Evolutionary conservation across 2,329 filamentous ascomycete genomes (phyloP).

Genomic region (Coleophoma crateriformis): DNA sequence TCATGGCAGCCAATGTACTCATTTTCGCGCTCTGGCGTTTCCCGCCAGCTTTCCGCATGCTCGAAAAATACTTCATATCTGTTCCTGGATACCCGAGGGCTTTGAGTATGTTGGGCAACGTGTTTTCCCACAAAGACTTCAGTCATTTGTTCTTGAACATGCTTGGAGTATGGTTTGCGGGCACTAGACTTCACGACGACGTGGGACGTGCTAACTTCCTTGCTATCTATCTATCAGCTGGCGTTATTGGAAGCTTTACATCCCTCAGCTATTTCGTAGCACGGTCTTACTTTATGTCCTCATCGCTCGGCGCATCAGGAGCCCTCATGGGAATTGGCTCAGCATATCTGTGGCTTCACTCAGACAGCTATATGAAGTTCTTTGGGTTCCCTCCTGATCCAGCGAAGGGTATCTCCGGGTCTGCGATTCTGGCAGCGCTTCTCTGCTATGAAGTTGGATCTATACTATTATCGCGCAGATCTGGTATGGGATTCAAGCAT

Average conservation of each 20-base stretch:
- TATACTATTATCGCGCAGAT: slow-evolving; percentile 29
- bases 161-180: slow-evolving; percentile 59
- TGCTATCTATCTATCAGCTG: slow-evolving; percentile 57
- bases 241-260: slow-evolving; percentile 51
- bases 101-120: slow-evolving; percentile 53
- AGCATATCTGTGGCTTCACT: slow-evolving; percentile 57
- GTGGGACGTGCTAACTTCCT: slow-evolving; percentile 64
- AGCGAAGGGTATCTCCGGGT: slow-evolving; percentile 44
- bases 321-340: slow-evolving; percentile 55
- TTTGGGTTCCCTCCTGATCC: slow-evolving; percentile 51
- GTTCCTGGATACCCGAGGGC: slow-evolving; percentile 60
- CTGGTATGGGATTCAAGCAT: slow-evolving; percentile 12
- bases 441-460: slow-evolving; percentile 44
- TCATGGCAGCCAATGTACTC: slow-evolving; percentile 55
- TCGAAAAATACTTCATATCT: slow-evolving; percentile 66
- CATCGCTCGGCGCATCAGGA: slow-evolving; percentile 63
- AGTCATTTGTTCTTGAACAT: slow-evolving; percentile 62
- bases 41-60: slow-evolving; percentile 56
- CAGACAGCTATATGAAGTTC: slow-evolving; percentile 50
- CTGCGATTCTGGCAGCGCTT: slow-evolving; percentile 46
- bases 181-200: slow-evolving; percentile 63
- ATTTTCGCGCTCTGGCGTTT: slow-evolving; percentile 56
- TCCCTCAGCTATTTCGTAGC: slow-evolving; percentile 42
- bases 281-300: slow-evolving; percentile 30
- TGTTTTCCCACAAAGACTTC: slow-evolving; percentile 63